Conservation (phyloP, 2,329 filamentous ascomycete species). For the Arthrobotrys pseudoclavata region DNA sequence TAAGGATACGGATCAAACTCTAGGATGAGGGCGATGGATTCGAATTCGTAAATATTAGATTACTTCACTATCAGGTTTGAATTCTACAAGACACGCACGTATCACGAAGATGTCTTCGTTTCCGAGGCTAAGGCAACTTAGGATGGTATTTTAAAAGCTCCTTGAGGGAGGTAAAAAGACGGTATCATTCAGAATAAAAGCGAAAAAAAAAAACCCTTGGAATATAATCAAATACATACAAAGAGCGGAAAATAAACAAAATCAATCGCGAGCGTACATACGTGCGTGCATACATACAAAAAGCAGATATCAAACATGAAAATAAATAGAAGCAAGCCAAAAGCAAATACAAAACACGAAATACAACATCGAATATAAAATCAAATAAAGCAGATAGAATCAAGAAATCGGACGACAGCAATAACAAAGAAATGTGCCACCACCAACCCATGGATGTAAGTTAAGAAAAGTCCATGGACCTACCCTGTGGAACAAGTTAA, state of each 20-base stretch:
- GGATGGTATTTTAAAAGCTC: no score
- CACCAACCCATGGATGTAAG: conserved; percentile 18
- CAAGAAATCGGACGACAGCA: not conserved
- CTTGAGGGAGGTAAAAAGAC: no score
- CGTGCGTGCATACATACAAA: conserved; percentile 5
- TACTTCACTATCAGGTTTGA: no score
- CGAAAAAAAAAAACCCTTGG: not conserved
- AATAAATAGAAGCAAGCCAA: not conserved
- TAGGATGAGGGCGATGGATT: no score
- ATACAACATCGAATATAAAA: not conserved
- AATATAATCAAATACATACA: not conserved
- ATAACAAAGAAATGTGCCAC: not conserved
- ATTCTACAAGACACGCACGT: no score
- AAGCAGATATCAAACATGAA: not conserved
- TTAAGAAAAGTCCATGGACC: conserved; percentile 3
- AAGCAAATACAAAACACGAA: not conserved
- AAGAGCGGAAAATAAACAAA: not conserved
- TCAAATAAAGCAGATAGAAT: conserved; percentile 4
- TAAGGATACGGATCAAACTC: no score
- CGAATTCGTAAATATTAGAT: no score
- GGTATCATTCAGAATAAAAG: not conserved
- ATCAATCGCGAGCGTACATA: conserved; percentile 20
- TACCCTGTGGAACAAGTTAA: conserved; percentile 14
- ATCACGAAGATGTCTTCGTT: no score
- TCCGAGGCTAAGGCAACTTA: no score